phyloP scores from a whole-genome alignment of 768 basidiomycete species.

The Lyophyllum semitale region DNA sequence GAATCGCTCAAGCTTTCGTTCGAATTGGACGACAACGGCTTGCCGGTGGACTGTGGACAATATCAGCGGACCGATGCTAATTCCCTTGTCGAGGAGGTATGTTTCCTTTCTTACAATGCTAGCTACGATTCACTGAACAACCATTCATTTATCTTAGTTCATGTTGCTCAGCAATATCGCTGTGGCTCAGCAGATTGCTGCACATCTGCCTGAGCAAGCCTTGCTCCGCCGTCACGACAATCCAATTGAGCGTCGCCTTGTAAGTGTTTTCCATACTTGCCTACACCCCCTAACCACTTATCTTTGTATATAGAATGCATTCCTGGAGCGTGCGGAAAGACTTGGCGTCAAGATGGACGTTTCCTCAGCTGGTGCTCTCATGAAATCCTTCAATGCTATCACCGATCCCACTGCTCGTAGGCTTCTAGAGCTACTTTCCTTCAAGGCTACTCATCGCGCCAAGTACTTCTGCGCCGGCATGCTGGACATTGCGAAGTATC shows the following conservation, averaged over 20 bases:
- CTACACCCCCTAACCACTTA: constrained; percentile 13
- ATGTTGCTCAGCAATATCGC: constrained; percentile 92
- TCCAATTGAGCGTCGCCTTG: constrained; percentile 89
- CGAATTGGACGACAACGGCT: constrained; percentile 73
- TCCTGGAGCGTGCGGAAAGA: constrained; percentile 78
- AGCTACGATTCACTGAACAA: not conserved
- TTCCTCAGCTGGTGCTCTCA: constrained; percentile 76
- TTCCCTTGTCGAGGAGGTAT: constrained; percentile 85
- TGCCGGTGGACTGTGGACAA: constrained; percentile 78
- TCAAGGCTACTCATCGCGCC: constrained; percentile 92
- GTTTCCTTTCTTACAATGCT: constrained; percentile 4
- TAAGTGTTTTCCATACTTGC: constrained; percentile 33
- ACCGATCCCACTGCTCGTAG: constrained; percentile 71
- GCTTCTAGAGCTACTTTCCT: constrained; percentile 80
- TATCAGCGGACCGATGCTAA: constrained; percentile 72
- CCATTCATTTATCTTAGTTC: constrained; percentile 51
- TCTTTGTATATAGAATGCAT: constrained; percentile 55
- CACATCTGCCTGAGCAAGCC: constrained; percentile 95
- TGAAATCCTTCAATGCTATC: constrained; percentile 81
- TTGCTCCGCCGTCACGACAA: constrained; percentile 92
- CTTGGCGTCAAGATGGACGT: constrained; percentile 84
- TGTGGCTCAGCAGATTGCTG: constrained; percentile 91
- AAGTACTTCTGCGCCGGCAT: constrained; percentile 99
- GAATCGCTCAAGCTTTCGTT: constrained; percentile 75
- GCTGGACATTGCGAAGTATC: constrained; percentile 98